Percentiles rank a stretch among this genome's conserved stretches.
phyloP scores from a whole-genome alignment of 169 alveolate genomes.

The Cryptosporidium ryanae region DNA sequence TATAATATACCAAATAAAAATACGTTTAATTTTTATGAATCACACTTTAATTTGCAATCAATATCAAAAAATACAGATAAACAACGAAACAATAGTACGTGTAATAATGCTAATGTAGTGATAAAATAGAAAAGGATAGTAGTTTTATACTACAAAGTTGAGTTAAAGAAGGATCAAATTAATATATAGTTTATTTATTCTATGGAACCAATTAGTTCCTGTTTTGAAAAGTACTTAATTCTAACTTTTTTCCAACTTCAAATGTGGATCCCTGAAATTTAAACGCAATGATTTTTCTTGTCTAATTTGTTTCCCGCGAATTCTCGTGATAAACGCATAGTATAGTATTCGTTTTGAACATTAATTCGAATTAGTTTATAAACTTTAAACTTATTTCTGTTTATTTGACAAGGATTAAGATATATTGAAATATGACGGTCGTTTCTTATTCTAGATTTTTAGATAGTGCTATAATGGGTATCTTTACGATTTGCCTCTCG shows the following conservation, averaged over 20 bases:
- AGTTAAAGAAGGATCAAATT: no score
- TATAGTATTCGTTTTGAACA: neutral
- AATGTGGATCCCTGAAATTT: neutral
- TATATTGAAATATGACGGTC: constrained; percentile 38
- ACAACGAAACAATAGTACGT: no score
- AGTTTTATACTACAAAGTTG: neutral
- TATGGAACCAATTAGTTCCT: neutral
- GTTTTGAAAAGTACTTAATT: neutral
- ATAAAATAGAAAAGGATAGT: neutral
- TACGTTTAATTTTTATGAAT: no score
- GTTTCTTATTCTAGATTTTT: constrained; percentile 71
- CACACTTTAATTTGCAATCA: no score
- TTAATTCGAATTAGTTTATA: neutral
- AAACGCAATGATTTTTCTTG: neutral
- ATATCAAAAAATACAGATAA: no score
- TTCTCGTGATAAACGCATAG: no score
- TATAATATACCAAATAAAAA: no score
- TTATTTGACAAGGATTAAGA: neutral
- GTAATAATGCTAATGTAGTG: neutral
- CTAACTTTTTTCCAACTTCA: neutral
- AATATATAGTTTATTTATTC: no score
- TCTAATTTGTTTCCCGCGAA: no score
- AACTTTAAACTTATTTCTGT: neutral
- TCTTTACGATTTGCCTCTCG: constrained; percentile 79
- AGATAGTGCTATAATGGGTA: constrained; percentile 78